Evolutionary conservation across 768 basidiomycete species (phyloP), one percentile per base, ranked within the genome.

Genomic region (Calvatia gigantea): DNA sequence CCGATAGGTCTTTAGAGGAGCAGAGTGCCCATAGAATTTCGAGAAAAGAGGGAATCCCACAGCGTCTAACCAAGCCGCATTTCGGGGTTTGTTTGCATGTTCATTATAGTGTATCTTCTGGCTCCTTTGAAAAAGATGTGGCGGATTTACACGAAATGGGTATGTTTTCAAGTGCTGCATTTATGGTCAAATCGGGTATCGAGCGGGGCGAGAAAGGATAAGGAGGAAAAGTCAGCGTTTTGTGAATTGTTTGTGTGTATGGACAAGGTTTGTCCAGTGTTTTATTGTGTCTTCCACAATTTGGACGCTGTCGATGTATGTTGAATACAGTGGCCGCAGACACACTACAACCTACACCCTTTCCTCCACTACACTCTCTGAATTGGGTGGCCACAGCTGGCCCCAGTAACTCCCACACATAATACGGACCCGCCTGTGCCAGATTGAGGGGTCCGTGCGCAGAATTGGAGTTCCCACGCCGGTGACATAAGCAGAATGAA

Each of bases 261-360:
- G 75, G 65, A 62, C 67, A 68, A 69, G 71, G 65, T 78, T 75
- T 75, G 76, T 67, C 69, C 71, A 65, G 83, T 88, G 85, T 87
- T 85, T 86, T 85, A 83, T 77, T 75, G 73, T 84, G 84, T 85
- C 83, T 78, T 85, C 74, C 69, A 80, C 72, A 75, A 82, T 87
- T 87, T 87, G 86, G 79, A 79, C 80, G 73, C 69, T 82, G 81
- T 82, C 76, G 75, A 73, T 72, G 75, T 74, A 74, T 81, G 80
- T 80, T 84, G 82, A 76, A 77, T 75, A 69, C 73, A 71, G 75
- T 75, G 72, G 73, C 74, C 67, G 62, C 69, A 76, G 77, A 72
- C 70, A 79, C 75, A 82, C 80, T 69, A 65, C 70, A 74, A 69
- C 64, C 67, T 27, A 37, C 58, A 69, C 62, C 64, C 63, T 62